Percentiles rank a stretch among this genome's conserved stretches.
Conservation (phyloP, 352 stramenopile species). For the Saprolegnia parasitica region DNA sequence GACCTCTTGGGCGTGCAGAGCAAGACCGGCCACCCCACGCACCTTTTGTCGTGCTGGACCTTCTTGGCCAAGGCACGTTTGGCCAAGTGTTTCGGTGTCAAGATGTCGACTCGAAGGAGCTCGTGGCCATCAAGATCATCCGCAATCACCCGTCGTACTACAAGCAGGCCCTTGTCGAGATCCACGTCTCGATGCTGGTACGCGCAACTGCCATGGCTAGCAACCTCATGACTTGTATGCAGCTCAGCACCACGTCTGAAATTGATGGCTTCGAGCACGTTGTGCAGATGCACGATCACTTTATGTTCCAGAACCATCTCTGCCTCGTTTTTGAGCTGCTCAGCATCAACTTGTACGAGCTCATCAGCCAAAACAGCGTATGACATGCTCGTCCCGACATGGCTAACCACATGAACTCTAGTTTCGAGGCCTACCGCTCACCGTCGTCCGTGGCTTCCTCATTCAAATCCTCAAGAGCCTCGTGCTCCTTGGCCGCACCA, state of each 20-base stretch:
- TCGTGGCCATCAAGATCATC: constrained; percentile 77
- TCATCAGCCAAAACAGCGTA: constrained; percentile 55
- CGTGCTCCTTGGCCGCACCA: constrained; percentile 40
- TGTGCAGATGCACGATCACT: constrained; percentile 79
- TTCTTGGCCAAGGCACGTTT: constrained; percentile 92
- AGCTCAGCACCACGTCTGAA: constrained; percentile 1
- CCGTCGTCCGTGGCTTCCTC: constrained; percentile 64
- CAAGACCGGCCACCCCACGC: neutral
- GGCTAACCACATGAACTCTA: too few species aligned
- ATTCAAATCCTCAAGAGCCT: constrained; percentile 74
- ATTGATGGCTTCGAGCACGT: constrained; percentile 40
- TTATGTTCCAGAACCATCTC: constrained; percentile 79
- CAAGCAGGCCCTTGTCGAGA: constrained; percentile 49
- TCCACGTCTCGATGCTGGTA: constrained; percentile 59
- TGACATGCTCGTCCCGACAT: too few species aligned
- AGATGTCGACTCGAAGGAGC: constrained; percentile 43
- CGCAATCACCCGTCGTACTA: constrained; percentile 29
- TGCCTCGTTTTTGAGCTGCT: constrained; percentile 91
- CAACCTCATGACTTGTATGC: neutral
- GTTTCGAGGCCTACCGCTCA: constrained; percentile 83
- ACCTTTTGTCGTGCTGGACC: constrained; percentile 89
- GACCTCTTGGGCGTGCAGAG: constrained; percentile 38
- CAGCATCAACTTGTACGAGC: constrained; percentile 86
- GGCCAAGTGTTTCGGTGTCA: constrained; percentile 89
- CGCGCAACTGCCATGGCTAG: neutral